Conservation (phyloP, 345 rosid genomes). For the Carallia brachiata region DNA sequence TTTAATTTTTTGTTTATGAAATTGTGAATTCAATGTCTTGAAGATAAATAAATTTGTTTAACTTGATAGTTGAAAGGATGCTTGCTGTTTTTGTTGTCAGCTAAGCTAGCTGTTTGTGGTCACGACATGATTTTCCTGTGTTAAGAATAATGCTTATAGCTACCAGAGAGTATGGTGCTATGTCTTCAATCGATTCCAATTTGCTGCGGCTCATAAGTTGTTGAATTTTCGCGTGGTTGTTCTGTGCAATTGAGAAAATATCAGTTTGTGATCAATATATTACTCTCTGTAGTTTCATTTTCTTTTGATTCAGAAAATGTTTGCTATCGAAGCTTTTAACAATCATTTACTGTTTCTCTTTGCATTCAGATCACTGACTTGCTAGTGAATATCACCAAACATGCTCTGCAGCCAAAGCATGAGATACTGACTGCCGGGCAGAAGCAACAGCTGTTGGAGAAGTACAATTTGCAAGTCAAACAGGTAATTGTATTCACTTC, state of each 20-base stretch:
- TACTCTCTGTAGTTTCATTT: background rate
- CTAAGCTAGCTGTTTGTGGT: background rate
- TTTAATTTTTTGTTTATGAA: background rate
- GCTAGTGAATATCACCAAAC: conserved; percentile 36
- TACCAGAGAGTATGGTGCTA: background rate
- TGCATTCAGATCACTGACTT: conserved; percentile 34
- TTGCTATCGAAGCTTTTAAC: background rate
- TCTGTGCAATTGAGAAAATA: background rate
- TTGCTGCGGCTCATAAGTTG: background rate
- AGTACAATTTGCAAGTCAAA: conserved; percentile 30
- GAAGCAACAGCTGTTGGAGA: conserved; percentile 30
- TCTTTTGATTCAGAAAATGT: background rate
- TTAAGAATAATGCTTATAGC: background rate
- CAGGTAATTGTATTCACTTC: conserved; percentile 22
- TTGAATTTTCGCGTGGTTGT: background rate
- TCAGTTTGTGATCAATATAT: background rate
- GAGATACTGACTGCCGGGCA: conserved; percentile 26
- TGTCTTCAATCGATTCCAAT: background rate
- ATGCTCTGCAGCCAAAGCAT: conserved; percentile 29
- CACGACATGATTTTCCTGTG: too few relatives aligned
- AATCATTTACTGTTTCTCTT: background rate
- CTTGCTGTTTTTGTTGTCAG: background rate
- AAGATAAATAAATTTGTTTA: background rate
- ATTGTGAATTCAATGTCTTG: too few relatives aligned
- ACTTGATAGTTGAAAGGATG: too few relatives aligned